Evolutionary conservation across 1,284 basidiomycete species (phyloP).

Genomic region (Ustanciosporium gigantosporum): DNA sequence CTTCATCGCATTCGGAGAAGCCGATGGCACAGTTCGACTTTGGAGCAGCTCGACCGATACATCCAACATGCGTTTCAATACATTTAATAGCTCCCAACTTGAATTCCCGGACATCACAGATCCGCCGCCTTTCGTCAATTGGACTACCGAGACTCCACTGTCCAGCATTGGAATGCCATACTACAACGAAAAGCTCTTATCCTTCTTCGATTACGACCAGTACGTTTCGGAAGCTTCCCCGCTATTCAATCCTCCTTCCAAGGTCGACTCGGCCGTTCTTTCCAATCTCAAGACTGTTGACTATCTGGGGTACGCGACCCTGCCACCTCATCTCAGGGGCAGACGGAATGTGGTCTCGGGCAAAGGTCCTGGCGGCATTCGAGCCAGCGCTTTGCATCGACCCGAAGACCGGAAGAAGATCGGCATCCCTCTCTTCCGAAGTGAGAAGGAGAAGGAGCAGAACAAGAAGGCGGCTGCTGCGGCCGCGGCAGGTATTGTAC

Average conservation of each 20-base stretch:
- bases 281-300: slow-evolving; percentile 81
- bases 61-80: slow-evolving; percentile 73
- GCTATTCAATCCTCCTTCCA: slow-evolving; percentile 69
- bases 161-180: slow-evolving; percentile 87
- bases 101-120: slow-evolving; percentile 82
- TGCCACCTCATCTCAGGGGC: slow-evolving; percentile 81
- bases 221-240: slow-evolving; percentile 61
- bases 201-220: slow-evolving; percentile 68
- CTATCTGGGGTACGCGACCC: slow-evolving; percentile 80
- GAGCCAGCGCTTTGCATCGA: slow-evolving; percentile 33
- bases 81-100: slow-evolving; percentile 78
- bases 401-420: slow-evolving; percentile 54
- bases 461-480: slow-evolving; percentile 50
- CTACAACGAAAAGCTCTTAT: slow-evolving; percentile 78
- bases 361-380: slow-evolving; percentile 36
- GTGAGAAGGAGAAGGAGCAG: slow-evolving; percentile 69
- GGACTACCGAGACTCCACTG: slow-evolving; percentile 84
- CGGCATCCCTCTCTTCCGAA: slow-evolving; percentile 74
- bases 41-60: slow-evolving; percentile 69
- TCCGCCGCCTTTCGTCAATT: slow-evolving; percentile 71
- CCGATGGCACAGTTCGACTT: slow-evolving; percentile 81
- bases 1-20: slow-evolving; percentile 90
- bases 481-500: slow-evolving; percentile 13
- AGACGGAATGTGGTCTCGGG: slow-evolving; percentile 75
- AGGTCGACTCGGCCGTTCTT: slow-evolving; percentile 78